Base-by-base conservation (phyloP, 2,329 filamentous ascomycete species). In the Parascedosporium putredinis region DNA sequence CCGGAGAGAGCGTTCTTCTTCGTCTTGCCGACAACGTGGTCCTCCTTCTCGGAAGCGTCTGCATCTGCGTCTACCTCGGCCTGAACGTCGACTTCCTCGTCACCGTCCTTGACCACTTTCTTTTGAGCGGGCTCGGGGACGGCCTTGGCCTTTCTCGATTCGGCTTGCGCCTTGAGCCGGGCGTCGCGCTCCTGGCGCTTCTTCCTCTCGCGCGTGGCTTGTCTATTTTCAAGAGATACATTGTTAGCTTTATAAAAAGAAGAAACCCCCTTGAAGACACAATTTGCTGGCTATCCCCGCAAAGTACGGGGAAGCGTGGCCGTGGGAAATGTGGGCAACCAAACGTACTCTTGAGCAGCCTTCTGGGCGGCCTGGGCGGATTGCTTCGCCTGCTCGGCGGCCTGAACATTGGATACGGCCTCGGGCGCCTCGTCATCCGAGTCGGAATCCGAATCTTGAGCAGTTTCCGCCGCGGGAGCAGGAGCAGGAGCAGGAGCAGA, bases 351-450 rank as follows among this genome's bases (percentile, higher is more conserved):
- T 56, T 74, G 70, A 5, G 70, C 72, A 20, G 72, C 74, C 52
- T 73, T 72, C 51, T 71, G 67, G 33, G 70, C 69, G 12, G 67
- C 69, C 52, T 73, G 67, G 1, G 68, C 66, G 3, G 70, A 68
- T 55, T 72, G 67, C 52, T 70, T 68, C 20, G 68, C 64, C 52
- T 72, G 65, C 12, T 65, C 67, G 1, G 74, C 75, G 3, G 70
- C 74, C 45, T 67, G 67, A 10, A 64, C 61, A 1, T 75, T 75
- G 1, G 77, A 79, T n/a, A 81, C 70, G 3, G 74, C 76, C 60
- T 81, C 78, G 7, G 77, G 77, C 0, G 76, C 76, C 45, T 74
- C 76, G 48, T 79, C 75, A 40, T 76, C 74, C 38, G 70, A 44
- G 16, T 50, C 47, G 18, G 33, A 24, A 4, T 34, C 47, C 27